Base-by-base conservation (phyloP, 805 yeast genomes). In the Kazachstania taianensis region DNA sequence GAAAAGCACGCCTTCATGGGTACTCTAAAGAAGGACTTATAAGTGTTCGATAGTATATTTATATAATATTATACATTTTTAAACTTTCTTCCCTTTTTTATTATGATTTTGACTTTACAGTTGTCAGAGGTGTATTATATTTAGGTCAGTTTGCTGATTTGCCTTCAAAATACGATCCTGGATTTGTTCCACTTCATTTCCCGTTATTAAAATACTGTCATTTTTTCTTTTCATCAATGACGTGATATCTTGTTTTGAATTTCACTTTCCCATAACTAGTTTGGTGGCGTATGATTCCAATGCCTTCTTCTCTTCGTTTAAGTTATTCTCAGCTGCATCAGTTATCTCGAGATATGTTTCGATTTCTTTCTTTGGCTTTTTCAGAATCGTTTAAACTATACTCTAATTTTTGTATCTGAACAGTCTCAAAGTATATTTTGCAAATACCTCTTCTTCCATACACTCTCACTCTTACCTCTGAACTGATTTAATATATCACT, bases 1-100 rank as follows among this genome's bases (percentile, higher is more conserved):
- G 99, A 92, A 80, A 94, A 94, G 87, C 86, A 81, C 66, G 94
- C 98, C 66, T 92, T 92, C 89, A 63, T 87, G 77, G 99, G 99
- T 77, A 89, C 98, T 65, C 81, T 92, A 69, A 92, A 92, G 94
- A 87, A 84, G 81, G 96, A 87, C 72, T 78, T 84, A 67, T 73
- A 77, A 65, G 38, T 52, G 31, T 32, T 41, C 30, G 28, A 20
- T 17, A 31, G 12, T 23, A 22, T 38, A 30, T 36, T 15, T 30
- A 10, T 31, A 30, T 30, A 36, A 8, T 27, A 27, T 27, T 27
- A 7, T 9, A 16, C 41, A 33, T n/a, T n/a, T n/a, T n/a, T n/a
- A n/a, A n/a, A n/a, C n/a, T 20, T 18, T 33, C 35, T 25, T 28
- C 32, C 40, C 27, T 33, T 38, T 32, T 33, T 30, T 18, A 17